phyloP scores from a whole-genome alignment of 768 basidiomycete species.

The Pisolithus sp. region DNA sequence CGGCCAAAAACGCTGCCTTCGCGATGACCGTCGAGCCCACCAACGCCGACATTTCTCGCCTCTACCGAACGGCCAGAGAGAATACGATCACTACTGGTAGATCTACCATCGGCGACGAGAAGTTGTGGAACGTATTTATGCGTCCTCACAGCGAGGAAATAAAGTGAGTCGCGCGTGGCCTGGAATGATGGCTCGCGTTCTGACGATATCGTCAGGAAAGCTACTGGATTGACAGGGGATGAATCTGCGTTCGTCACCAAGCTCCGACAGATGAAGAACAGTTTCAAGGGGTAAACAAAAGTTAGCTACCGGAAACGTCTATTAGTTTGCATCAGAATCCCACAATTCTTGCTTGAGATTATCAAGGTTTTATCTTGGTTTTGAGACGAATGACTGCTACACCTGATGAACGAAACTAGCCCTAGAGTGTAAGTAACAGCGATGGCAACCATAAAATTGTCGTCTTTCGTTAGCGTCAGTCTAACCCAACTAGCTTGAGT shows the following conservation, averaged over 20 bases:
- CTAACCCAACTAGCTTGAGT: slow-evolving; percentile 53
- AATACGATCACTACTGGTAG: slow-evolving; percentile 69
- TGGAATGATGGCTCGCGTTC: neutral
- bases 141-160: slow-evolving; percentile 58
- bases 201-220: slow-evolving; percentile 35
- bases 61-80: slow-evolving; percentile 49
- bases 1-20: slow-evolving; percentile 65
- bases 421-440: neutral
- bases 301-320: neutral
- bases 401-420: neutral
- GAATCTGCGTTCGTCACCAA: slow-evolving; percentile 63
- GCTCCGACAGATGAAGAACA: slow-evolving; percentile 81
- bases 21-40: slow-evolving; percentile 56
- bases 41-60: slow-evolving; percentile 53
- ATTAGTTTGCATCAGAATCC: neutral
- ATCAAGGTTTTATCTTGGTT: no score
- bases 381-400: no score
- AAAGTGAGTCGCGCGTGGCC: slow-evolving; percentile 38
- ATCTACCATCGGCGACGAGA: slow-evolving; percentile 90
- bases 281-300: slow-evolving; percentile 54
- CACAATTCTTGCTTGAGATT: no score
- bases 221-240: slow-evolving; percentile 35
- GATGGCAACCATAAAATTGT: slow-evolving; percentile 2
- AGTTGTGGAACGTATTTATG: slow-evolving; percentile 95
- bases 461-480: slow-evolving; percentile 8